phyloP scores from a whole-genome alignment of 1,284 basidiomycete genomes.

The Mixia osmundae region DNA sequence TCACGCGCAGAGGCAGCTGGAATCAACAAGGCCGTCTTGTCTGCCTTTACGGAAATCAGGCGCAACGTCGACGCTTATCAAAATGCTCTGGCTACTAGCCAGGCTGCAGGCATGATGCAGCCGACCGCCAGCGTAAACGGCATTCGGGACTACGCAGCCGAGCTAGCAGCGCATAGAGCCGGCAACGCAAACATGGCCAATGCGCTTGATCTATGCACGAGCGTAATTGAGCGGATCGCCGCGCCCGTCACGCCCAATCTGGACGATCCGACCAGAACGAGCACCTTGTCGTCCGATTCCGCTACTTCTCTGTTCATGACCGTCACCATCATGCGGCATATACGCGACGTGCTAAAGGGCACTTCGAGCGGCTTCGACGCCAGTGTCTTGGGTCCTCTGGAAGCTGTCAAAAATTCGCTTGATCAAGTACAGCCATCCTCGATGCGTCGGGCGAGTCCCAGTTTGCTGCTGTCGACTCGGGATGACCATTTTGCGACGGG shows the following conservation, averaged over 20 bases:
- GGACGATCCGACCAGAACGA: too few species aligned
- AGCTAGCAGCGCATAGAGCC: slow-evolving; percentile 4
- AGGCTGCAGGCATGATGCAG: slow-evolving; percentile 1
- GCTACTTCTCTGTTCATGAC: slow-evolving; percentile 10
- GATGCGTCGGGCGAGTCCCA: too few species aligned
- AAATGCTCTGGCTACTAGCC: slow-evolving; percentile 2
- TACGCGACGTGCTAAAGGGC: slow-evolving; percentile 12
- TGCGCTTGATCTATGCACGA: slow-evolving; percentile 11
- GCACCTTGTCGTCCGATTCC: neutral
- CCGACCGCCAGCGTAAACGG: slow-evolving; percentile 2
- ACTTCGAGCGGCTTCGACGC: slow-evolving; percentile 8
- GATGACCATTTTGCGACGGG: too few species aligned
- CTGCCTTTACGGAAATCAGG: slow-evolving; percentile 13
- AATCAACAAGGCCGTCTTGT: slow-evolving; percentile 15
- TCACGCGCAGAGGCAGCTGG: slow-evolving; percentile 15
- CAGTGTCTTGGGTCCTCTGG: slow-evolving; percentile 5
- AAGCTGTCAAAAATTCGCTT: neutral
- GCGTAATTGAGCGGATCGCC: slow-evolving; percentile 8
- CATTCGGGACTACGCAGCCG: slow-evolving; percentile 5
- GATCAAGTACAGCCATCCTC: neutral
- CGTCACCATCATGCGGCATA: slow-evolving; percentile 11
- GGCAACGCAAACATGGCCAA: slow-evolving; percentile 8
- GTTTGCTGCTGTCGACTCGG: too few species aligned
- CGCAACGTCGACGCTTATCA: slow-evolving; percentile 11
- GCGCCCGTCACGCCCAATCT: too few species aligned